A percentile compares a stretch with the other conserved stretches of the same genome.
Evolutionary conservation across 257 asterid genomes (phyloP).

Genomic region (Schizonepeta tenuifolia): DNA sequence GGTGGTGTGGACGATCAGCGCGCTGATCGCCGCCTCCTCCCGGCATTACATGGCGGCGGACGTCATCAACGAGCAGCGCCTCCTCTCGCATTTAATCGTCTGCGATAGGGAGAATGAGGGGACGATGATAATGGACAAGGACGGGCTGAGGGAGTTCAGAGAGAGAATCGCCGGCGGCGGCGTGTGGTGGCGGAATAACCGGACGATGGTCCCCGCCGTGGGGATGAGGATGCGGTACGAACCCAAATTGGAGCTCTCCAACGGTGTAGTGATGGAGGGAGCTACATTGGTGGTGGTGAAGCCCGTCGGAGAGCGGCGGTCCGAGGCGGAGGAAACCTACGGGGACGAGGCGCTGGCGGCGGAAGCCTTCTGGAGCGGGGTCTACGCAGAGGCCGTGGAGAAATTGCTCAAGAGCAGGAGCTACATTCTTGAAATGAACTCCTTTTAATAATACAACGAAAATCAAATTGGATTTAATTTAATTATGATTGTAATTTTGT

Average conservation of each 20-base stretch:
- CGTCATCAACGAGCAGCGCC: conserved; percentile 51
- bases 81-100: conserved; percentile 45
- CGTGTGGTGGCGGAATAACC: conserved; percentile 58
- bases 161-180: conserved; percentile 35
- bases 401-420: conserved; percentile 56
- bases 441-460: conserved; percentile 38
- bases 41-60: conserved; percentile 65
- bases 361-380: conserved; percentile 50
- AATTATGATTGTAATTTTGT: conserved; percentile 27
- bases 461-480: too few relatives aligned
- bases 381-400: conserved; percentile 52
- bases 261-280: conserved; percentile 54
- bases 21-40: conserved; percentile 67
- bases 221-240: conserved; percentile 70
- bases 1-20: conserved; percentile 73
- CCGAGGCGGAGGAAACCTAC: conserved; percentile 48
- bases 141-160: conserved; percentile 53
- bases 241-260: conserved; percentile 47
- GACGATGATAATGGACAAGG: conserved; percentile 51
- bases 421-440: conserved; percentile 73
- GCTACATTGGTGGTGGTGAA: conserved; percentile 67
- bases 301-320: conserved; percentile 37
- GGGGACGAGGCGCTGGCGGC: conserved; percentile 52
- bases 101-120: conserved; percentile 62
- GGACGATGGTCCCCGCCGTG: conserved; percentile 67